A percentile compares a stretch with the other conserved stretches of the same genome.
These are phyloP conservation scores for Trichoderma sp. DNA, from an alignment of 2,329 filamentous ascomycete species.

Conservation along the genomic window DNA sequence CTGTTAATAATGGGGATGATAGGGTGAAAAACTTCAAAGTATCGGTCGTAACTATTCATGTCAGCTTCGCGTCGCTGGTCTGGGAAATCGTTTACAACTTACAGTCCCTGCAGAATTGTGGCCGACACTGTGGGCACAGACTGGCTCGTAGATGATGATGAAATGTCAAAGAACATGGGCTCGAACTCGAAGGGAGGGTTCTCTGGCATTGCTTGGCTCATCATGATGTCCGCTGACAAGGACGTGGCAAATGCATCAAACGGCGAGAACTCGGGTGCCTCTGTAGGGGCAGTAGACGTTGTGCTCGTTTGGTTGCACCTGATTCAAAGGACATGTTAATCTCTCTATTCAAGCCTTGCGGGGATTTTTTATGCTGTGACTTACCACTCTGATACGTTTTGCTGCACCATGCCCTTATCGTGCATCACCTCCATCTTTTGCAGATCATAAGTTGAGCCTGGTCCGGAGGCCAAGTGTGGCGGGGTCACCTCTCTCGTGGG, in stretches of 20 bases:
- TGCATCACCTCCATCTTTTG: neutral
- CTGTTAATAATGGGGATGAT: slow-evolving; percentile 15
- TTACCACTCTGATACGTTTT: neutral
- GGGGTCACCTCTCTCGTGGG: neutral
- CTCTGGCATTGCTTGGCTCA: neutral
- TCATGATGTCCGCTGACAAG: neutral
- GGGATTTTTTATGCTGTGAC: neutral
- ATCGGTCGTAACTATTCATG: slow-evolving; percentile 2
- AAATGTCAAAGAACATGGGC: neutral
- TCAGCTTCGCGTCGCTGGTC: neutral
- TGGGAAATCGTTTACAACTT: neutral
- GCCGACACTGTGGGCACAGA: neutral
- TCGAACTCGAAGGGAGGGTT: neutral
- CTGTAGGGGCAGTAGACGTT: neutral
- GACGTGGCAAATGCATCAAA: neutral
- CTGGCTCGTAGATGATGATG: neutral
- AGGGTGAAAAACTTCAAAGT: slow-evolving; percentile 16
- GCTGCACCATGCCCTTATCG: neutral
- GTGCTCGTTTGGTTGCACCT: neutral
- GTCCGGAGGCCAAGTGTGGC: neutral
- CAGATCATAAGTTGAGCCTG: neutral
- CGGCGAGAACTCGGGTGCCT: neutral
- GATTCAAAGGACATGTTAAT: neutral
- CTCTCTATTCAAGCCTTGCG: neutral
- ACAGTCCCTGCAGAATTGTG: neutral